Evolutionary conservation across 1,139 yeast genomes (phyloP).

Genomic region (Pichia sp.): DNA sequence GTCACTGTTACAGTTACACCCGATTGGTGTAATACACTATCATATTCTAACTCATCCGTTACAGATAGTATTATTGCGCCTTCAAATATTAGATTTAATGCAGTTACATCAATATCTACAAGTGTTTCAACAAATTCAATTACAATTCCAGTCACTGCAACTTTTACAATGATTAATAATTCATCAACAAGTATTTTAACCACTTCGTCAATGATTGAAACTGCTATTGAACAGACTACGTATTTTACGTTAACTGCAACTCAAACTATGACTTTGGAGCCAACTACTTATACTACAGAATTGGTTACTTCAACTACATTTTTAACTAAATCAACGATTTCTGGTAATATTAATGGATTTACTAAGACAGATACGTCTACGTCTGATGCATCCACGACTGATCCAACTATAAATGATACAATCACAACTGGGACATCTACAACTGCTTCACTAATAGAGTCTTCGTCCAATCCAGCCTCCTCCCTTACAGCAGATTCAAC

Average conservation of each 20-base stretch:
- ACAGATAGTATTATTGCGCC: slow-evolving; percentile 4
- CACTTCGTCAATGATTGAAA: slow-evolving; percentile 26
- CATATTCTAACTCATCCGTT: neutral
- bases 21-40: slow-evolving; percentile 1
- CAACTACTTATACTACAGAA: neutral
- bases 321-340: neutral
- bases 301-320: slow-evolving; percentile 2
- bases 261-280: slow-evolving; percentile 1
- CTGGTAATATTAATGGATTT: slow-evolving; percentile 2
- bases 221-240: slow-evolving; percentile 23
- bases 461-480: no score
- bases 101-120: slow-evolving; percentile 5
- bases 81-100: neutral
- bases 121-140: slow-evolving; percentile 15
- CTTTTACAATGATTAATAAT: slow-evolving; percentile 28
- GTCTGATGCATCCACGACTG: neutral
- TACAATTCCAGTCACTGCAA: slow-evolving; percentile 29
- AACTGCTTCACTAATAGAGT: no score
- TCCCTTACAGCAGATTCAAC: no score
- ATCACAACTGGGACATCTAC: no score
- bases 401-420: neutral
- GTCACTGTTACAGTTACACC: slow-evolving; percentile 22
- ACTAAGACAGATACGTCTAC: neutral
- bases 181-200: slow-evolving; percentile 23
- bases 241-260: slow-evolving; percentile 8